Evolutionary conservation across 164 flowering plant genomes (phyloP).

Genomic region (Annona squamosa): DNA sequence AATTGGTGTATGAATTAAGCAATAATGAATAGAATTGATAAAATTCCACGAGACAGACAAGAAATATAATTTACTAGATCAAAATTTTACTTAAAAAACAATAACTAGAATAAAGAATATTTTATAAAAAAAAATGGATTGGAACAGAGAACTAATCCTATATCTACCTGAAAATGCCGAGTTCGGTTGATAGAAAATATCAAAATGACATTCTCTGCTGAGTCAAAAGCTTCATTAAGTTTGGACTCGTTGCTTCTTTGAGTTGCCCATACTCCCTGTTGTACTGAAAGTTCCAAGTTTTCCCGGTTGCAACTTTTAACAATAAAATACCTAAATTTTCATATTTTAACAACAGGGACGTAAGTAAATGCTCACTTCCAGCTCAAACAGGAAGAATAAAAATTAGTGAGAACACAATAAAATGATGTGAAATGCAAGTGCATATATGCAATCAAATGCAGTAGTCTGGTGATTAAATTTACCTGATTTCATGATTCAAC

Average conservation of each 20-base stretch:
- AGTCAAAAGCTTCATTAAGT: conserved; percentile 96
- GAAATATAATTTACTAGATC: no score
- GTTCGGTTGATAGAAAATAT: conserved; percentile 97
- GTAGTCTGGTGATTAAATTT: neutral
- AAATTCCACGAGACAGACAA: no score
- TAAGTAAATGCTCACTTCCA: conserved; percentile 4
- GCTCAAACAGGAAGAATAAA: neutral
- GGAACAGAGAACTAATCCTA: neutral
- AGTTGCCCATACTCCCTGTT: conserved; percentile 99
- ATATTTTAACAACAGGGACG: conserved; percentile 7
- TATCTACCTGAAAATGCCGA: conserved; percentile 86
- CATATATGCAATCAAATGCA: neutral
- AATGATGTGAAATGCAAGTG: neutral
- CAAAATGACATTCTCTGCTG: conserved; percentile 89
- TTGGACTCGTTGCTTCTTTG: conserved; percentile 98
- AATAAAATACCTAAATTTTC: conserved; percentile 73
- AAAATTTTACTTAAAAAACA: no score
- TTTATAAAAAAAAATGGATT: neutral
- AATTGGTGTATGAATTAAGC: neutral
- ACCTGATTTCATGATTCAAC: neutral
- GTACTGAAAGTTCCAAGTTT: conserved; percentile 93
- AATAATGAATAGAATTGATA: neutral
- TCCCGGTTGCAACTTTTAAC: conserved; percentile 99
- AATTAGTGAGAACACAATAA: neutral
- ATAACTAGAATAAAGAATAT: neutral